Evolutionary conservation across 306 rosid species (phyloP).

Genomic region (Cicer bijugum): DNA sequence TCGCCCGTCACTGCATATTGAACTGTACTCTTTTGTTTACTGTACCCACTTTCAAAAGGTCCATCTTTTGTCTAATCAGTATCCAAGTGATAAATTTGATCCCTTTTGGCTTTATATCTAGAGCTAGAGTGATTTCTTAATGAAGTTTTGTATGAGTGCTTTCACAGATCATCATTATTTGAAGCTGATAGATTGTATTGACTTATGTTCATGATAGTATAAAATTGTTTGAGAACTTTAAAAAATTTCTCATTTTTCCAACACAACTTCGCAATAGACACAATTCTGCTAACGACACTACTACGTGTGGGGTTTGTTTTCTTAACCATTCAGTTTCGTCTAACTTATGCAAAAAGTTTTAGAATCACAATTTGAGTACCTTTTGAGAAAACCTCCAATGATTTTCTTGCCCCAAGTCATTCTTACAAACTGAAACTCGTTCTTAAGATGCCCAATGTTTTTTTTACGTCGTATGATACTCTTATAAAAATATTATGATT

Average conservation of each 20-base stretch:
- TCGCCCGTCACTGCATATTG: background rate
- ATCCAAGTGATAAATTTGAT: background rate
- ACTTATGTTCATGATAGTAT: background rate
- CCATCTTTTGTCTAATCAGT: background rate
- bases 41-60: background rate
- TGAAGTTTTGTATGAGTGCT: background rate
- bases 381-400: too few species aligned
- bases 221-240: background rate
- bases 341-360: too few species aligned
- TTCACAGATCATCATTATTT: background rate
- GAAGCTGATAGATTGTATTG: background rate
- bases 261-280: too few species aligned
- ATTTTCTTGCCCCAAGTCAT: too few species aligned
- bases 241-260: background rate
- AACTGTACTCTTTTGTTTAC: background rate
- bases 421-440: too few species aligned
- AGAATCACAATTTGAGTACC: too few species aligned
- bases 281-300: too few species aligned
- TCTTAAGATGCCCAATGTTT: too few species aligned
- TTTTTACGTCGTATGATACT: too few species aligned
- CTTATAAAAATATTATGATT: too few species aligned
- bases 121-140: background rate
- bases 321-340: too few species aligned
- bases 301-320: too few species aligned
- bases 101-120: background rate